Base-by-base conservation (phyloP, 2,329 filamentous ascomycete species). In the Falciphora oryzae region DNA sequence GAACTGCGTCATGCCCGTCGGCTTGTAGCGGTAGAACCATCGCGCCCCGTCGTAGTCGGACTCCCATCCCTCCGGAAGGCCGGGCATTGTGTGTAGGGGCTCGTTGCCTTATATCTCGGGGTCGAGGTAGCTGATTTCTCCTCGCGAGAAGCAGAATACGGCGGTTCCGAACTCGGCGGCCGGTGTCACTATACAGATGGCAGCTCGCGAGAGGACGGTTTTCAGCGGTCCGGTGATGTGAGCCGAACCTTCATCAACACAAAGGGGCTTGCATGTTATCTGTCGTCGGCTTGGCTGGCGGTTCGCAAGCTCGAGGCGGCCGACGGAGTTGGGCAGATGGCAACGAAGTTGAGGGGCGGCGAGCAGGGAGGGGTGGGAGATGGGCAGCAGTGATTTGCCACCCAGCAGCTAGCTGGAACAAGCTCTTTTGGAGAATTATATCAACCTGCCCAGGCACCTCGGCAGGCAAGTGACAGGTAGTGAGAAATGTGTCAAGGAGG, bases 21-120 rank as follows among this genome's bases (percentile, higher is more conserved):
- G 75, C 67, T 77, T 81, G 75, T 83, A 85, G 63, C 78, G 79
- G 71, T 83, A 87, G 73, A 85, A 81, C 84, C 84, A 87, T 31
- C 84, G 80, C 18, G 66, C 69, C 63, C 83, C 83, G 67, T 86
- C 84, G 69, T 86, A 85, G 71, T 86, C 84, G 70, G 75, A 79
- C 65, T 85, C 82, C 84, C 84, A 86, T 64, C 81, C 81, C 10
- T 78, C 75, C 2, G 83, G 83, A 38, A 86, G 79, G 61, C 72
- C 75, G 4, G 76, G 67, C 79, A 81, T 79, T 58, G 31, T 56
- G 57, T 29, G 57, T 27, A 13, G 13, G 38, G 18, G 8, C 38
- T 8, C 27, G 31, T 59, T 27, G 38, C 3, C 32, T 44, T 44
- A 44, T 22, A 44, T 16, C 13, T 22, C 38, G 14, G 14, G 38